Evolutionary conservation across 768 basidiomycete species (phyloP), one percentile per base, ranked within the genome.

Genomic region (Boletus eberwhitei): DNA sequence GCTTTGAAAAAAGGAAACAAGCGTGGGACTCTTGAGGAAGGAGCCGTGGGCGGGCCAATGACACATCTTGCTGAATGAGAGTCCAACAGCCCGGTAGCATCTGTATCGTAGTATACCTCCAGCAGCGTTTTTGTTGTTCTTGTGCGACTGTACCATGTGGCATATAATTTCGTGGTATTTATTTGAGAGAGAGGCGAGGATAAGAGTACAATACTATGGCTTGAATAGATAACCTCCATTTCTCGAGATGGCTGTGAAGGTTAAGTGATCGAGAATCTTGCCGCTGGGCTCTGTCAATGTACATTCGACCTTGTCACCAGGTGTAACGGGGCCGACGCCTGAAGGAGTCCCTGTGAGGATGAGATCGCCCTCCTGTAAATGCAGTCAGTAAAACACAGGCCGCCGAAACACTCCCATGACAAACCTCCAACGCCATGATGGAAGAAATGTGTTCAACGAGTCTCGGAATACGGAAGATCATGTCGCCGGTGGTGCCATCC

Each of bases 361-460:
- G n/a, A 96, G 74, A 60, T 97, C 94, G 13, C 92, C 92, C 71
- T 94, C 92, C 90, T 95, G 68, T 12, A 36, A 24, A 16, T 22
- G 14, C 2, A 14, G 22, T 52, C 24, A 50, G 42, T 16, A 38
- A 50, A 29, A 29, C 29, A 29, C 29, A 31, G 24, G 8, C 14
- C 9, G 7, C 29, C 46, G 8, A 39, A 49, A 21, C 7, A 31
- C 5, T 42, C 12, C 5, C 4, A 39, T 2, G 48, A 64, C 76
- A 44, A 16, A 89, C 94, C 80, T 97, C 93, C n/a, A 99, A 79
- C 0, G 88, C 87, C 94, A 98, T 97, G 71, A 99, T 95, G 5
- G 92, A 90, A 2, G 94, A 96, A 52, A 96, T 80, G 65, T 96
- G 94, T 59, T 89, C 84, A 59, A 98, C 88, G 47, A 98, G 78